Evolutionary conservation across 2,329 filamentous ascomycete species (phyloP).

Genomic region (Neoascochyta sp.): DNA sequence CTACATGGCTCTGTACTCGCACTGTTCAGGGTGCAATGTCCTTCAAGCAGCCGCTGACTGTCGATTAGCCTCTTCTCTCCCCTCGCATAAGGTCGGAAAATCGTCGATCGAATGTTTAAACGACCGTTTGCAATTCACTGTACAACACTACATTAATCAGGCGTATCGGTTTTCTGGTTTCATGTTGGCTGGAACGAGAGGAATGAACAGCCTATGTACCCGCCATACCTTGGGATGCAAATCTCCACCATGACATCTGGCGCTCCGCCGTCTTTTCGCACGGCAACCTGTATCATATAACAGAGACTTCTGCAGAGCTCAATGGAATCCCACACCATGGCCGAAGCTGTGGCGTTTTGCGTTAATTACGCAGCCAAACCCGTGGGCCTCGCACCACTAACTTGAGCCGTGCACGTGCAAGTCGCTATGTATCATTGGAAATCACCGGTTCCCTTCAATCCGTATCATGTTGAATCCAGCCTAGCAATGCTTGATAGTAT

Average conservation of each 20-base stretch:
- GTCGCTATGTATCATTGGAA: no score
- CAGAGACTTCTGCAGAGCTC: slow-evolving; percentile 6
- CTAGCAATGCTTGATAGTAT: slow-evolving; percentile 6
- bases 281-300: slow-evolving; percentile 17
- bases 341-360: slow-evolving; percentile 12
- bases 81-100: slow-evolving; percentile 27
- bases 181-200: slow-evolving; percentile 9
- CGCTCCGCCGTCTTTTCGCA: slow-evolving; percentile 12
- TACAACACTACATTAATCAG: slow-evolving; percentile 29
- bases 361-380: no score
- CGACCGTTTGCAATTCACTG: slow-evolving; percentile 19
- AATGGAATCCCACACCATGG: slow-evolving; percentile 8
- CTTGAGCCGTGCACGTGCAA: no score
- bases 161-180: slow-evolving; percentile 22
- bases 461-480: slow-evolving; percentile 1
- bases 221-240: slow-evolving; percentile 2
- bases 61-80: slow-evolving; percentile 37
- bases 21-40: no score
- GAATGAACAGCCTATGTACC: slow-evolving; percentile 4
- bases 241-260: slow-evolving; percentile 14
- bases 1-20: no score
- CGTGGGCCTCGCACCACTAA: no score
- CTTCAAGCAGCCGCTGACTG: no score
- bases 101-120: slow-evolving; percentile 8
- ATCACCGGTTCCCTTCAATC: no score